Conservation (phyloP, 352 stramenopile species). For the Phytophthora pisi region DNA sequence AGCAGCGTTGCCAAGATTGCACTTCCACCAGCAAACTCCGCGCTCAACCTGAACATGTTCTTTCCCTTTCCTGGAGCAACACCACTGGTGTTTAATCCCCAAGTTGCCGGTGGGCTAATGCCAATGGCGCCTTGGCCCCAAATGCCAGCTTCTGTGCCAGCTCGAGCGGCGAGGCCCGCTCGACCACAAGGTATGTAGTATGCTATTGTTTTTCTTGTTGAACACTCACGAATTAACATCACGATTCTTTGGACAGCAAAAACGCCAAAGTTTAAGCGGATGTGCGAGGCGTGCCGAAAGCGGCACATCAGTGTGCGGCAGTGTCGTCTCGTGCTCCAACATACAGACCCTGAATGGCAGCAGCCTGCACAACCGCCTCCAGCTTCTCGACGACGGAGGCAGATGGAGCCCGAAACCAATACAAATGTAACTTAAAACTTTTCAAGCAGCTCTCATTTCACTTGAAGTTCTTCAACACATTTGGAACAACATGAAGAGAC, state of each 20-base stretch:
- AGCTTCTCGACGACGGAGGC: conserved; percentile 29
- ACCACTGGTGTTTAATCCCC: conserved; percentile 36
- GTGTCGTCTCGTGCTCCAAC: conserved; percentile 69
- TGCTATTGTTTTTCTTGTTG: not conserved
- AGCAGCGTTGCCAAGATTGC: conserved; percentile 41
- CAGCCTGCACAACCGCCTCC: conserved; percentile 35
- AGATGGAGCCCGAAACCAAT: conserved; percentile 28
- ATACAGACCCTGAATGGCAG: conserved; percentile 72
- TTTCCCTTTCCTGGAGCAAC: conserved; percentile 42
- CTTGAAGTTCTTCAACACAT: conserved; percentile 31
- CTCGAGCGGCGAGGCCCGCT: conserved; percentile 19
- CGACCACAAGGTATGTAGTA: conserved; percentile 30
- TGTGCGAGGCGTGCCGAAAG: conserved; percentile 75
- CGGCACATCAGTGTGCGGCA: conserved; percentile 68
- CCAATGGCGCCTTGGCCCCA: conserved; percentile 34
- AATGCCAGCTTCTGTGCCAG: conserved; percentile 32
- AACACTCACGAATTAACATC: not conserved
- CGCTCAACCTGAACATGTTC: conserved; percentile 45
- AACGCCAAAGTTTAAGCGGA: conserved; percentile 51
- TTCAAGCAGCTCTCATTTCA: conserved; percentile 32
- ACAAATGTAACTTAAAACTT: conserved; percentile 35
- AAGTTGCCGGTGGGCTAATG: conserved; percentile 22
- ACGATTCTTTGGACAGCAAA: conserved; percentile 13
- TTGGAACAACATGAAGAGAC: conserved; percentile 23
- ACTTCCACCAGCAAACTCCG: conserved; percentile 44